A percentile compares a stretch with the other conserved stretches of the same genome.
Conservation (phyloP, 2,329 filamentous ascomycete genomes). For the Bimuria novae-zelandiae region DNA sequence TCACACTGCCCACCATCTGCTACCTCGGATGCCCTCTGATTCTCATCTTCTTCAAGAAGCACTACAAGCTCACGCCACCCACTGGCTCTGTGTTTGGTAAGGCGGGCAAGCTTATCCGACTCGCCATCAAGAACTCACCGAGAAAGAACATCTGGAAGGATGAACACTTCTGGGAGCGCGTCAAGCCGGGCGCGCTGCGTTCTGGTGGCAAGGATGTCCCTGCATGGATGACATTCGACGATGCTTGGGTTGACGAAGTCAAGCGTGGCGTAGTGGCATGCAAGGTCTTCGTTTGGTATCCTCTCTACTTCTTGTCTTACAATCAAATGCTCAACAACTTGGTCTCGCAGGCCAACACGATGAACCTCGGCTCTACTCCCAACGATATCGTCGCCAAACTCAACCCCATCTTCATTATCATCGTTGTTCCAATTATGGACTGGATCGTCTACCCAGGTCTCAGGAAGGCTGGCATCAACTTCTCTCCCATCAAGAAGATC, state of each 20-base stretch:
- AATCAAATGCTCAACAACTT: slow-evolving; percentile 70
- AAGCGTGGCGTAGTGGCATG: slow-evolving; percentile 59
- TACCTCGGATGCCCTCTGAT: slow-evolving; percentile 65
- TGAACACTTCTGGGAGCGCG: slow-evolving; percentile 64
- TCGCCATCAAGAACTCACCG: slow-evolving; percentile 63
- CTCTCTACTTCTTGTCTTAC: slow-evolving; percentile 15
- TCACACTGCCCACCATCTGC: slow-evolving; percentile 67
- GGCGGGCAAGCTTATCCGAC: slow-evolving; percentile 63
- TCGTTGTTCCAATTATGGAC: slow-evolving; percentile 67
- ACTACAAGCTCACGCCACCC: slow-evolving; percentile 69
- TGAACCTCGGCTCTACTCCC: slow-evolving; percentile 71
- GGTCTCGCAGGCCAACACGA: slow-evolving; percentile 69
- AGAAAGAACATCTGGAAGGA: slow-evolving; percentile 42
- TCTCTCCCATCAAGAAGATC: slow-evolving; percentile 79
- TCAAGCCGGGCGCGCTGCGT: slow-evolving; percentile 59
- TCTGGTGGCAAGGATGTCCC: slow-evolving; percentile 56
- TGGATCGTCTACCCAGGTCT: slow-evolving; percentile 69
- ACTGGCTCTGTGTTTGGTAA: slow-evolving; percentile 73
- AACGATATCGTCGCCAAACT: slow-evolving; percentile 80
- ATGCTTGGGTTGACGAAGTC: slow-evolving; percentile 79
- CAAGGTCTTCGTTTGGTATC: slow-evolving; percentile 62
- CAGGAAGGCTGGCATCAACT: slow-evolving; percentile 65
- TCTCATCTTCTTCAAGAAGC: slow-evolving; percentile 62
- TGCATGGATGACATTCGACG: slow-evolving; percentile 78
- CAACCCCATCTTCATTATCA: slow-evolving; percentile 75